These are phyloP conservation scores for Penicillium sp. DNA, from an alignment of 2,329 filamentous ascomycete genomes.

Conservation along the genomic window DNA sequence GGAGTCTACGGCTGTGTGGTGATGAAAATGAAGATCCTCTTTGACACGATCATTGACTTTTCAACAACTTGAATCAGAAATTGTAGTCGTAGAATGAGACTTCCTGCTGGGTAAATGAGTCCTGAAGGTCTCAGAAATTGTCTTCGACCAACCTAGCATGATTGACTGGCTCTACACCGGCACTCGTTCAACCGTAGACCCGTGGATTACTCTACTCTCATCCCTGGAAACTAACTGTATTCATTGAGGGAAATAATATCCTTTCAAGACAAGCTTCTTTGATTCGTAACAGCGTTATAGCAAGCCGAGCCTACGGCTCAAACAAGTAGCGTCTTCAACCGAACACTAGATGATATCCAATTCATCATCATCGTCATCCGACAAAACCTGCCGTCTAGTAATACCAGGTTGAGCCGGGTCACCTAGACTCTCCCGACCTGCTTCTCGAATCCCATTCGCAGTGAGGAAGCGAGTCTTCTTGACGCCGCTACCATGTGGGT, in stretches of 20 bases:
- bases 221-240: background rate
- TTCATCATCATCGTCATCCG: slow-evolving; percentile 52
- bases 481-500: slow-evolving; percentile 35
- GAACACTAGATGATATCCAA: slow-evolving; percentile 45
- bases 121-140: background rate
- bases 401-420: slow-evolving; percentile 39
- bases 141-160: background rate
- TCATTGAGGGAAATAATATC: slow-evolving; percentile 5
- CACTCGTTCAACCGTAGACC: too few relatives aligned
- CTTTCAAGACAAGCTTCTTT: slow-evolving; percentile 10
- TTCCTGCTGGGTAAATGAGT: background rate
- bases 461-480: slow-evolving; percentile 79
- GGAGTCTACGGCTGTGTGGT: background rate
- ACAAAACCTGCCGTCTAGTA: slow-evolving; percentile 9
- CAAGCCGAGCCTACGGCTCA: background rate
- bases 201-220: background rate
- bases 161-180: too few relatives aligned
- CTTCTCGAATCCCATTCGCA: slow-evolving; percentile 72
- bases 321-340: background rate
- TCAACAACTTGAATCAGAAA: background rate
- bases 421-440: slow-evolving; percentile 70
- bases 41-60: background rate
- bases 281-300: slow-evolving; percentile 17
- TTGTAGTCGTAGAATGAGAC: slow-evolving; percentile 1
- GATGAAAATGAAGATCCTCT: background rate